Percentiles rank a stretch among this genome's conserved stretches.
phyloP scores from a whole-genome alignment of 345 rosid genomes.

The Salix exigua region DNA sequence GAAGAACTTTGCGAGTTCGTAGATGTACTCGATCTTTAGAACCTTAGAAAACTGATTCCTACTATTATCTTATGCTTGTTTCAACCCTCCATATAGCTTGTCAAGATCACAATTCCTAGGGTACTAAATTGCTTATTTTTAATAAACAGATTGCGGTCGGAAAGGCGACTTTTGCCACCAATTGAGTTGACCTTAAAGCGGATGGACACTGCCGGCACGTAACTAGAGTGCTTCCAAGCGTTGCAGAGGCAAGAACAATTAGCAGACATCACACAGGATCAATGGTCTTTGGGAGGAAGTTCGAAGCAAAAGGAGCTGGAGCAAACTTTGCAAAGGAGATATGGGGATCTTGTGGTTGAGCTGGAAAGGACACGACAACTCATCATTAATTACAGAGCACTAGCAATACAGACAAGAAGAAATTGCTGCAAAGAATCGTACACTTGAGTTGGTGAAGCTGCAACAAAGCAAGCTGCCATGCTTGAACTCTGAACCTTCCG shows the following conservation, averaged over 20 bases:
- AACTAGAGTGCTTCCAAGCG: conserved; percentile 84
- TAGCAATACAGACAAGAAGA: conserved; percentile 55
- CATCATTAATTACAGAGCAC: conserved; percentile 40
- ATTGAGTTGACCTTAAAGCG: conserved; percentile 75
- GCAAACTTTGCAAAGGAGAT: conserved; percentile 61
- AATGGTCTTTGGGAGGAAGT: conserved; percentile 80
- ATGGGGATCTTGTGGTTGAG: conserved; percentile 58
- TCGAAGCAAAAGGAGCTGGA: conserved; percentile 87
- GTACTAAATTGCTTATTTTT: conserved; percentile 13
- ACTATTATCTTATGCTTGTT: not conserved
- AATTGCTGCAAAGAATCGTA: conserved; percentile 35
- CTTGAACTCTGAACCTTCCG: not conserved
- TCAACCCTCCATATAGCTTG: not conserved
- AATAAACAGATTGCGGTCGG: conserved; percentile 64
- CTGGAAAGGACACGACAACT: conserved; percentile 54
- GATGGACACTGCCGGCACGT: conserved; percentile 81
- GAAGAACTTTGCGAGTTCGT: not conserved
- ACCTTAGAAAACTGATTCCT: not conserved
- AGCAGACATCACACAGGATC: conserved; percentile 80
- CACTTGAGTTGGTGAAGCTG: conserved; percentile 28
- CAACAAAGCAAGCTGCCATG: conserved; percentile 22
- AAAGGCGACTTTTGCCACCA: conserved; percentile 59
- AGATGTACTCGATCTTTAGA: not conserved
- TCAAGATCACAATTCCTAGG: not conserved
- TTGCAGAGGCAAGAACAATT: conserved; percentile 91